A percentile compares a stretch with the other conserved stretches of the same genome.
Evolutionary conservation across 768 basidiomycete genomes (phyloP).

Genomic region (Tricholoma bakamatsutake): DNA sequence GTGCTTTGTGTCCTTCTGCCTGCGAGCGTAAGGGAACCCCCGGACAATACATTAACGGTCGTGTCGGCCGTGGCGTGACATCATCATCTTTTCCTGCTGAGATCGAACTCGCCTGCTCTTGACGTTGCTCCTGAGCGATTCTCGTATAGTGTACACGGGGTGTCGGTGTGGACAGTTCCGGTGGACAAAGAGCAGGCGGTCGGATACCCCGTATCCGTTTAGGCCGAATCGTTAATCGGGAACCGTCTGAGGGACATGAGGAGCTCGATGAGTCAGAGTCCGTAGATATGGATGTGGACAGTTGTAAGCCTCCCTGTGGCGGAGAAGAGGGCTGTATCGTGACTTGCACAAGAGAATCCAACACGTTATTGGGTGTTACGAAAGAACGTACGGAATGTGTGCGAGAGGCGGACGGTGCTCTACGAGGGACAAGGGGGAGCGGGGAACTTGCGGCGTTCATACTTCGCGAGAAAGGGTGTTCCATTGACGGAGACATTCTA

Average conservation of each 20-base stretch:
- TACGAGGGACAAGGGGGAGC: slow-evolving; percentile 60
- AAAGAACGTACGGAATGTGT: slow-evolving; percentile 17
- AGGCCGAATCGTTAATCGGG: slow-evolving; percentile 30
- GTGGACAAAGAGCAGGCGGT: slow-evolving; percentile 21
- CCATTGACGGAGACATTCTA: slow-evolving; percentile 29
- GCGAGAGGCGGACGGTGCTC: slow-evolving; percentile 29
- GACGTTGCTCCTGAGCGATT: slow-evolving; percentile 8
- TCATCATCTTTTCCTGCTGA: slow-evolving; percentile 13
- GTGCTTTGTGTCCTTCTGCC: slow-evolving; percentile 19
- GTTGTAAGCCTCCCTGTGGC: slow-evolving; percentile 8
- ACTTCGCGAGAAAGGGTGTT: slow-evolving; percentile 28
- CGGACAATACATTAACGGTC: slow-evolving; percentile 34
- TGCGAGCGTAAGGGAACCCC: slow-evolving; percentile 31
- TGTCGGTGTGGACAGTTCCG: slow-evolving; percentile 39
- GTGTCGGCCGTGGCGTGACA: slow-evolving; percentile 24
- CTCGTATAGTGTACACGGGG: slow-evolving; percentile 23
- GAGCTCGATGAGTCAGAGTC: slow-evolving; percentile 32
- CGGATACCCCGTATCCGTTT: slow-evolving; percentile 30
- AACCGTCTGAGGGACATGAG: slow-evolving; percentile 30
- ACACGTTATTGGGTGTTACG: slow-evolving; percentile 14
- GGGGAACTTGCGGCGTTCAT: slow-evolving; percentile 54
- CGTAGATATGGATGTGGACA: slow-evolving; percentile 5
- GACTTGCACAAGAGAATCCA: slow-evolving; percentile 19
- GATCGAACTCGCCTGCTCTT: slow-evolving; percentile 4
- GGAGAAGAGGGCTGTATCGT: slow-evolving; percentile 24